Base-by-base conservation (phyloP, 768 basidiomycete genomes). In the Mycena rebaudengoi region DNA sequence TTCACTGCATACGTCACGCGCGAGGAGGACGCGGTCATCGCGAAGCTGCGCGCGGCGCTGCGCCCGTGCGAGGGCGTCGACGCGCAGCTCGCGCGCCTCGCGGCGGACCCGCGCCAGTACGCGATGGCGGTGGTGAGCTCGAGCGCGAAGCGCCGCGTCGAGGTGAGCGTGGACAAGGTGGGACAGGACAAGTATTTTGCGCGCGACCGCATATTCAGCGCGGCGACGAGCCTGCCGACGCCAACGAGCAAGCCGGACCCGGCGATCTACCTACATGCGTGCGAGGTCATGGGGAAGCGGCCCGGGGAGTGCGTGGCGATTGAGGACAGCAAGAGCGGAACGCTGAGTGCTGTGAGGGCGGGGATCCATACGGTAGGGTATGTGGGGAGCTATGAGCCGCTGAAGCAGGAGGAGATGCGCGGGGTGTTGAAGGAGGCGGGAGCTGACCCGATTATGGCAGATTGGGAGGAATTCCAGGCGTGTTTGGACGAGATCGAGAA, bases 1-100 rank as follows among this genome's bases (percentile, higher is more conserved):
- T 61, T 72, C 51, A 64, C 70, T 4, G 52, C 32, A 30, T 70
- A 69, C 45, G 71, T 72, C n/a, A 53, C 61, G n/a, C 68, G 65
- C 49, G 71, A 72, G 39, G 68, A 70, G 32, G 88, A 82, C 60
- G 86, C 87, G 75, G 84, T 90, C 52, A 81, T 90, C 48, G 83
- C 80, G 48, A 87, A 86, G 78, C 78, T 87, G 76, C 79, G 79
- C 67, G 82, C 80, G 67, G 78, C 75, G 71, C 74, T 83, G 66
- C 78, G 81, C 25, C 70, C 71, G 5, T 72, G 71, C 46, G 56
- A 28, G 8, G 71, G 71, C 23, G 71, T 37, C 1, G 68, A 64
- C 28, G 25, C 44, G 20, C 61, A 54, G 25, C 48, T 72, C 18
- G 65, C 57, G 32, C 53, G 37, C 12, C 61, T 72, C 18, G 60